phyloP scores from a whole-genome alignment of 805 yeast genomes.

The Spathaspora boniae region DNA sequence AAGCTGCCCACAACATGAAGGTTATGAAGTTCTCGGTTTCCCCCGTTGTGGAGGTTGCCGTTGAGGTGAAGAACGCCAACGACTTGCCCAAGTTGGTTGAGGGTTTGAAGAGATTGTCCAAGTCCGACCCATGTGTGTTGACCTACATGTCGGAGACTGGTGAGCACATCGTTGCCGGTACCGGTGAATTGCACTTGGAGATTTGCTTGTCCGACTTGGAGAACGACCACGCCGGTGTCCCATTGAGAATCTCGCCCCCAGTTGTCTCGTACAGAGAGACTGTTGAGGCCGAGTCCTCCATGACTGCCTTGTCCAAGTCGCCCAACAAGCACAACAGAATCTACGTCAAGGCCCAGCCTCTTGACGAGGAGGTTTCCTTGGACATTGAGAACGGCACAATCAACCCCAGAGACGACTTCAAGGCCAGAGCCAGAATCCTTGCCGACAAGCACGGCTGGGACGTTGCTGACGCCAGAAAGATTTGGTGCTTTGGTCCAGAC shows the following conservation, averaged over 20 bases:
- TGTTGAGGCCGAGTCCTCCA: conserved; percentile 88
- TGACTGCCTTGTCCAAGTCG: conserved; percentile 96
- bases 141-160: conserved; percentile 86
- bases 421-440: conserved; percentile 97
- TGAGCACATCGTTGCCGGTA: conserved; percentile 99
- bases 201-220: conserved; percentile 94
- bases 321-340: conserved; percentile 99
- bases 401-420: conserved; percentile 95
- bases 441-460: conserved; percentile 99
- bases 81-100: conserved; percentile 99
- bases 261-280: conserved; percentile 99
- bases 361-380: conserved; percentile 84
- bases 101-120: conserved; percentile 99
- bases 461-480: conserved; percentile 99
- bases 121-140: conserved; percentile 99
- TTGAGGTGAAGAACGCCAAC: conserved; percentile 98
- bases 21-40: conserved; percentile 99
- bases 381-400: conserved; percentile 94
- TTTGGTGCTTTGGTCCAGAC: conserved; percentile 99
- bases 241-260: conserved; percentile 96
- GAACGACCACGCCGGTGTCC: conserved; percentile 99
- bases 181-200: conserved; percentile 99
- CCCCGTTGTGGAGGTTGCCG: conserved; percentile 99
- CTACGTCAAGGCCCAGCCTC: conserved; percentile 95
- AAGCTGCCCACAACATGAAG: conserved; percentile 98